phyloP scores from a whole-genome alignment of 106 monocot species.

The Triglochin maritima region DNA sequence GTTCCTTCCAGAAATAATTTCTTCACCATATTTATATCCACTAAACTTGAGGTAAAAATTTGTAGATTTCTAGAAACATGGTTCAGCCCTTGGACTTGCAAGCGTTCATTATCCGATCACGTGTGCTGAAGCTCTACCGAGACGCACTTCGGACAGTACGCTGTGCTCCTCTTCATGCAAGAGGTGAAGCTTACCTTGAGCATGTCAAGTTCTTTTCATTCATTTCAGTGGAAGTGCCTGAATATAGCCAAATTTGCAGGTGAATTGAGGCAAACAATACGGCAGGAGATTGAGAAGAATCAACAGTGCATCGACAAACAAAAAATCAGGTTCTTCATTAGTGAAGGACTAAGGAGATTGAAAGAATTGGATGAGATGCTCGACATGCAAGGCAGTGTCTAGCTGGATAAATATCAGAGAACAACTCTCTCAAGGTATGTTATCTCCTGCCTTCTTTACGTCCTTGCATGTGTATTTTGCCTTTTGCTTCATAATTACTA shows the following conservation, averaged over 20 bases:
- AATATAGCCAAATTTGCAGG: slow-evolving; percentile 22
- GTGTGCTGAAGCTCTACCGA: slow-evolving; percentile 76
- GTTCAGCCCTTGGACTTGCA: slow-evolving; percentile 51
- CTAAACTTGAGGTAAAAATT: too few species aligned
- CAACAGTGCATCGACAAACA: slow-evolving; percentile 53
- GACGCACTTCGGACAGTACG: slow-evolving; percentile 45
- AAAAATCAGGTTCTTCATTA: slow-evolving; percentile 65
- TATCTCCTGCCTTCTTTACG: too few species aligned
- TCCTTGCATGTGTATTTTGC: too few species aligned
- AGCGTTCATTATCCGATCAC: slow-evolving; percentile 57
- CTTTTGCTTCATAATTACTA: too few species aligned
- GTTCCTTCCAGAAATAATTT: too few species aligned
- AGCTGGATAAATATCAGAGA: not conserved
- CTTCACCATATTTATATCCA: too few species aligned
- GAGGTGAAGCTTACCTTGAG: slow-evolving; percentile 27
- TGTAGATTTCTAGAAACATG: slow-evolving; percentile 17
- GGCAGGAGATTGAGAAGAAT: slow-evolving; percentile 71
- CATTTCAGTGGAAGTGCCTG: not conserved
- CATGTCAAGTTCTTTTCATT: not conserved
- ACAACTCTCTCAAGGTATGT: not conserved
- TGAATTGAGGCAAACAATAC: slow-evolving; percentile 40
- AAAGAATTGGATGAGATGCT: slow-evolving; percentile 89
- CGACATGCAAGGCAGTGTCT: slow-evolving; percentile 61
- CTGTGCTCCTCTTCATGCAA: slow-evolving; percentile 51
- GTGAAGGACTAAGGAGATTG: slow-evolving; percentile 67